Conservation (phyloP, 169 alveolate species). For the Plasmodium gaboni region DNA sequence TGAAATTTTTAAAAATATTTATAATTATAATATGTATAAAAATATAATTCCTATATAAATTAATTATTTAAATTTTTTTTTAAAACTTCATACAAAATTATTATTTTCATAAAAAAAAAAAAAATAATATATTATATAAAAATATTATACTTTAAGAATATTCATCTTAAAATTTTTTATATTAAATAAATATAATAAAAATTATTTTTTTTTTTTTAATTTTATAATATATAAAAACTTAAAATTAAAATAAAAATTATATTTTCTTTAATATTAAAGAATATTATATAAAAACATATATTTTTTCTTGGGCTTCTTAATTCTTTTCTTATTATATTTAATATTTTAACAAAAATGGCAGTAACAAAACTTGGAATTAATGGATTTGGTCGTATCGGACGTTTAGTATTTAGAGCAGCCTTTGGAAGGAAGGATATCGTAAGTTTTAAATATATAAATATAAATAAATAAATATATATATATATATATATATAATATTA, state of each 20-base stretch:
- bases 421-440: constrained; percentile 85
- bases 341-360: constrained; percentile 77
- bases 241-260: background rate
- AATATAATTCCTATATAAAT: too few species aligned
- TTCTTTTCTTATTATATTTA: background rate
- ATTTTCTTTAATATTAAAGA: background rate
- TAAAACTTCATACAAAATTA: too few species aligned
- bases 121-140: too few species aligned
- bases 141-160: too few species aligned
- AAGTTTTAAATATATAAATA: constrained; percentile 26
- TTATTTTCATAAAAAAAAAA: too few species aligned
- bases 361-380: constrained; percentile 96
- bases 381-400: constrained; percentile 99
- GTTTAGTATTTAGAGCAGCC: constrained; percentile 97
- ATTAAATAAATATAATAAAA: too few species aligned
- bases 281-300: background rate
- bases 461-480: background rate
- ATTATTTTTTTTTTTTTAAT: constrained; percentile 1
- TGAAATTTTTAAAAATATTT: too few species aligned
- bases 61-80: too few species aligned
- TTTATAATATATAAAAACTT: background rate
- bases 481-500: background rate
- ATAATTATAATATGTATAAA: too few species aligned
- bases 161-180: too few species aligned
- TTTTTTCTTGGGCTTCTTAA: background rate